Base-by-base conservation (phyloP, 768 basidiomycete species). In the Phaeotremella fagi region DNA sequence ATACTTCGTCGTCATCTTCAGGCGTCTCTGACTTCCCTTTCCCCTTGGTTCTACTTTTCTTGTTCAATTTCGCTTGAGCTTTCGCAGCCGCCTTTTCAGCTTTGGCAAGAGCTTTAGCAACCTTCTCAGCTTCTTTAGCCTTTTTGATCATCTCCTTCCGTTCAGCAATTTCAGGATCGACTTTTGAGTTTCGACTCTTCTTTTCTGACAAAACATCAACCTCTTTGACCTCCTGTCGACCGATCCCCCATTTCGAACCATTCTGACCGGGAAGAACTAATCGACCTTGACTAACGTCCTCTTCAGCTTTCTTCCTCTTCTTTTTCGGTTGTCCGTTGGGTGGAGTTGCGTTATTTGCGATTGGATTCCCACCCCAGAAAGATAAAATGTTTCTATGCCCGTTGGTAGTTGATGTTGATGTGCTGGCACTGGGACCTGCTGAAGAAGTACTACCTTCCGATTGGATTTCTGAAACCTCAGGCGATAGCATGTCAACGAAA, bases 191-290 rank as follows among this genome's bases (percentile, higher is more conserved):
- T 53, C 52, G 50, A 11, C n/a, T 48, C 26, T 55, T 65, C 61
- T 22, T 55, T 59, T 16, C 7, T 7, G 31, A 33, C 31, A 7
- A 7, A 16, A 36, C 63, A 60, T 50, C 64, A 60, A 3, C 60
- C 66, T 4, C 43, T 52, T 18, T 22, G 48, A 18, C 15, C 18
- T 35, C 11, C 51, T 54, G 31, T 20, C 38, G 12, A 12, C 38
- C 12, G 7, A 41, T 41, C 7, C 38, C 38, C 38, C 38, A 41
- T 7, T 6, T 20, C 12, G 12, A 11, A 12, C 38, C 38, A 41
- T 41, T 41, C 18, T 22, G 12, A 22, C 9, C 9, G 9, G 12
- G 12, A 20, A 41, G 12, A 20, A 41, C 18, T 18, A 41, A 22
- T 22, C 38, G 12, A 12, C 38, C 38, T 41, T 41, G 38, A 12